phyloP scores from a whole-genome alignment of 306 rosid genomes.

The Morella rubra region DNA sequence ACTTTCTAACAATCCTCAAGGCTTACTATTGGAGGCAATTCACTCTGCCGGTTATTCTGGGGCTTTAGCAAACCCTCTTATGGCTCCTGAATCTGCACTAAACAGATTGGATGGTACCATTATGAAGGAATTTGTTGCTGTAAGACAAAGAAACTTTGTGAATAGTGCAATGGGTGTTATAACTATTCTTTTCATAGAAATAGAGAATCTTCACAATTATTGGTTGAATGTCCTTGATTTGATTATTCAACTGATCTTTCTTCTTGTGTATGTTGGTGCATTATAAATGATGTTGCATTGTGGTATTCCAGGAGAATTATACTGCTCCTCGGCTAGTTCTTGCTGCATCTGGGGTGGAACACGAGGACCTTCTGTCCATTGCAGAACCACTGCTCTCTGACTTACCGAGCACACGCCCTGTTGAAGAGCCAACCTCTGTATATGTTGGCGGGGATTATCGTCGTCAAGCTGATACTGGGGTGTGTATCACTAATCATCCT shows the following conservation, averaged over 20 bases:
- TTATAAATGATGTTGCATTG: constrained; percentile 30
- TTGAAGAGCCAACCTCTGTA: constrained; percentile 62
- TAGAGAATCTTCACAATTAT: constrained; percentile 1
- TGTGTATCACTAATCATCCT: constrained; percentile 33
- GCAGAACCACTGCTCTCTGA: constrained; percentile 93
- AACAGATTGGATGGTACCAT: constrained; percentile 60
- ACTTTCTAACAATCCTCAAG: constrained; percentile 83
- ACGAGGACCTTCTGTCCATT: constrained; percentile 74
- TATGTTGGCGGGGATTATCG: constrained; percentile 97
- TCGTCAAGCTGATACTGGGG: constrained; percentile 74
- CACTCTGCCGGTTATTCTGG: constrained; percentile 95
- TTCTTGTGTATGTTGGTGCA: constrained; percentile 7
- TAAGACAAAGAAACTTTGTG: constrained; percentile 51
- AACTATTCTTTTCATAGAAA: constrained; percentile 17
- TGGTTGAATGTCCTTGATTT: neutral
- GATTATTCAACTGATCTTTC: neutral
- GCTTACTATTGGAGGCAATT: constrained; percentile 88
- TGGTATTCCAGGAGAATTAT: constrained; percentile 77
- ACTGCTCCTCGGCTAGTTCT: constrained; percentile 94
- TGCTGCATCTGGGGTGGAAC: constrained; percentile 93
- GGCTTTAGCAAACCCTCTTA: constrained; percentile 89
- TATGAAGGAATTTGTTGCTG: constrained; percentile 80
- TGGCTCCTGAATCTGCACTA: constrained; percentile 75
- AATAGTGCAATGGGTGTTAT: constrained; percentile 18
- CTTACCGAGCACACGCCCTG: constrained; percentile 55